Conservation (phyloP, 306 rosid genomes). For the Fragaria nilgerrensis region DNA sequence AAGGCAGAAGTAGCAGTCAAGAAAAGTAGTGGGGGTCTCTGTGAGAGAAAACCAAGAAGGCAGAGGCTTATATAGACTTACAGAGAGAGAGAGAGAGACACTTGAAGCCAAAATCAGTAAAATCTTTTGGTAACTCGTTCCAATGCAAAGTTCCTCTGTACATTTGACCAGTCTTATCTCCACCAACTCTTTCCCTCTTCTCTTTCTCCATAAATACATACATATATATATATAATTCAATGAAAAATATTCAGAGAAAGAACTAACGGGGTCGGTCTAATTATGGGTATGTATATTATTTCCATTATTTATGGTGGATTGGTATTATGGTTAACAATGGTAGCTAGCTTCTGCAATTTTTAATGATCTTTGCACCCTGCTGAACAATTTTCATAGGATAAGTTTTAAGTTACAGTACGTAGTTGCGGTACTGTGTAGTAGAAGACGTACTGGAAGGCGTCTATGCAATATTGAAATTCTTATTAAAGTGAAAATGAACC, state of each 20-base stretch:
- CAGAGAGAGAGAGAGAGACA: slow-evolving; percentile 1
- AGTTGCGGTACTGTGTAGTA: neutral
- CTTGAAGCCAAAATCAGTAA: slow-evolving; percentile 5
- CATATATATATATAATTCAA: neutral
- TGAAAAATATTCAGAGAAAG: neutral
- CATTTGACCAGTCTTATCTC: slow-evolving; percentile 35
- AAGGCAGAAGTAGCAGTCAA: slow-evolving; percentile 32
- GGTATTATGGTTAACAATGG: neutral
- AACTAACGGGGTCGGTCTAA: neutral
- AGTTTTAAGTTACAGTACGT: neutral
- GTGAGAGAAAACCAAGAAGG: slow-evolving; percentile 33
- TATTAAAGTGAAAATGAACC: too few relatives aligned
- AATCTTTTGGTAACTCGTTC: slow-evolving; percentile 8
- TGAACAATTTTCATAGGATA: neutral
- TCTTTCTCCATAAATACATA: neutral
- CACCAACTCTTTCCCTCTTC: slow-evolving; percentile 6
- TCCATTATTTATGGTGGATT: neutral
- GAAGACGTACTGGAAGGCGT: too few relatives aligned
- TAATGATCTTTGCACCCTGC: neutral
- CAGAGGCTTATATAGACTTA: slow-evolving; percentile 40
- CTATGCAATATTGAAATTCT: too few relatives aligned
- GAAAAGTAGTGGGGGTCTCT: slow-evolving; percentile 32
- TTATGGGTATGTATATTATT: neutral
- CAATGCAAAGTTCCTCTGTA: slow-evolving; percentile 27
- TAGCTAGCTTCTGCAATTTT: neutral